These are phyloP conservation scores for Taiozyma sp. DNA, from an alignment of 1,139 yeast species.

Conservation along the genomic window DNA sequence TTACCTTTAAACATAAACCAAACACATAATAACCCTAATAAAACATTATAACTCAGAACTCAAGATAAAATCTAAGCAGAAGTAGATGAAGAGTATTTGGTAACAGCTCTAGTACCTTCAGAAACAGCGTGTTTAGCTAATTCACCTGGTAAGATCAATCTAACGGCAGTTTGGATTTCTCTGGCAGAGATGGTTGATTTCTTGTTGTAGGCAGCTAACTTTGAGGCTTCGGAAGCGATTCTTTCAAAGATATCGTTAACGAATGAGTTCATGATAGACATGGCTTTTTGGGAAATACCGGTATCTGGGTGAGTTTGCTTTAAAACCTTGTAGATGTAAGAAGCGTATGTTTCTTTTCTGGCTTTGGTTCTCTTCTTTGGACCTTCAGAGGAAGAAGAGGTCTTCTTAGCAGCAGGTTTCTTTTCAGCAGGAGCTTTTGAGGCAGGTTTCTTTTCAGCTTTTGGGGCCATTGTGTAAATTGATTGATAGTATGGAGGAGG, in stretches of 20 bases:
- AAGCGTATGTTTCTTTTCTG: slow-evolving; percentile 99
- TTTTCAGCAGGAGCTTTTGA: slow-evolving; percentile 99
- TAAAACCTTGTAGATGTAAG: slow-evolving; percentile 97
- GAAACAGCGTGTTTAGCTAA: slow-evolving; percentile 99
- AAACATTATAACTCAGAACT: slow-evolving; percentile 14
- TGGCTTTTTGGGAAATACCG: slow-evolving; percentile 99
- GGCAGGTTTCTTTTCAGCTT: slow-evolving; percentile 98
- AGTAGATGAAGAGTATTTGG: slow-evolving; percentile 94
- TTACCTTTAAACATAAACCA: slow-evolving; percentile 20
- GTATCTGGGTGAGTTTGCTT: slow-evolving; percentile 99
- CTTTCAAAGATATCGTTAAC: slow-evolving; percentile 96
- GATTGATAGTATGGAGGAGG: neutral
- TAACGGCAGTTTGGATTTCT: slow-evolving; percentile 99
- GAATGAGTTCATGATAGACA: slow-evolving; percentile 99
- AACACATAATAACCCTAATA: slow-evolving; percentile 24
- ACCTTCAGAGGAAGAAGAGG: slow-evolving; percentile 66
- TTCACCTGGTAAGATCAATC: slow-evolving; percentile 99
- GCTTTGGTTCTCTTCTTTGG: slow-evolving; percentile 95
- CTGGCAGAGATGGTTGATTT: slow-evolving; percentile 98
- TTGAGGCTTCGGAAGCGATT: slow-evolving; percentile 97
- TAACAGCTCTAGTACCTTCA: slow-evolving; percentile 99
- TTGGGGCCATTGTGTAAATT: slow-evolving; percentile 77
- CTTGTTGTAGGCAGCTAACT: slow-evolving; percentile 99
- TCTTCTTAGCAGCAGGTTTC: slow-evolving; percentile 91
- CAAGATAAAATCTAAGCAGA: slow-evolving; percentile 30